Evolutionary conservation across 371 early-diverging fungal genomes (phyloP).

Genomic region (Mucor velutinosus): DNA sequence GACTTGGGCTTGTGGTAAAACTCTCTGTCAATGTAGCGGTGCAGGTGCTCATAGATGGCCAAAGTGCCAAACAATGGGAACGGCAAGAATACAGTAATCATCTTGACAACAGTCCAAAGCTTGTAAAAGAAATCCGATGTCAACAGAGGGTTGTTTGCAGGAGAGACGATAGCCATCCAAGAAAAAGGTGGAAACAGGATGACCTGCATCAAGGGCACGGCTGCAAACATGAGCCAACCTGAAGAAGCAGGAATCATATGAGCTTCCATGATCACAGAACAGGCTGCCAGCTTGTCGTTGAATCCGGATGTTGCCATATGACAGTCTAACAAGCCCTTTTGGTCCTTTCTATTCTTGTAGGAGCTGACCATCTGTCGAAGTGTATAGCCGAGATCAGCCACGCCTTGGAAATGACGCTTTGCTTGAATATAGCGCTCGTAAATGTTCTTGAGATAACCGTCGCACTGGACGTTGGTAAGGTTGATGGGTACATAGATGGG

Average conservation of each 20-base stretch:
- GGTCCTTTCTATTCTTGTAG: slow-evolving; percentile 24
- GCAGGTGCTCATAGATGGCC: slow-evolving; percentile 54
- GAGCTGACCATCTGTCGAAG: slow-evolving; percentile 24
- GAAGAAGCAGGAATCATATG: slow-evolving; percentile 61
- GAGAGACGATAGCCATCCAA: slow-evolving; percentile 41
- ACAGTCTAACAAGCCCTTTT: slow-evolving; percentile 23
- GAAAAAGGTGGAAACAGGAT: slow-evolving; percentile 51
- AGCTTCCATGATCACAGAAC: slow-evolving; percentile 56
- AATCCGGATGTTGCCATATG: slow-evolving; percentile 22
- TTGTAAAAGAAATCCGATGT: slow-evolving; percentile 51
- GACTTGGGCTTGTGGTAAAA: slow-evolving; percentile 44
- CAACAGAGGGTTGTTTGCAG: slow-evolving; percentile 48
- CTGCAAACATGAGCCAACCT: slow-evolving; percentile 66
- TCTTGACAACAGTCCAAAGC: slow-evolving; percentile 52
- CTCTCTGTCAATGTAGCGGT: slow-evolving; percentile 50
- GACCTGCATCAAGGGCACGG: slow-evolving; percentile 58
- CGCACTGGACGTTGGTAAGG: slow-evolving; percentile 72
- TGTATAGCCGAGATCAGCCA: slow-evolving; percentile 62
- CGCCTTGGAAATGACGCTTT: slow-evolving; percentile 68
- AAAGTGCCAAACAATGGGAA: slow-evolving; percentile 54
- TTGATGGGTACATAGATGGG: slow-evolving; percentile 79
- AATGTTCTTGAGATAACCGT: slow-evolving; percentile 57
- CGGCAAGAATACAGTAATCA: slow-evolving; percentile 54
- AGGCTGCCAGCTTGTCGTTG: slow-evolving; percentile 51
- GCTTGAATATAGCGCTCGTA: slow-evolving; percentile 72